Evolutionary conservation across 1,284 basidiomycete genomes (phyloP).

Genomic region (Ustilago crameri): DNA sequence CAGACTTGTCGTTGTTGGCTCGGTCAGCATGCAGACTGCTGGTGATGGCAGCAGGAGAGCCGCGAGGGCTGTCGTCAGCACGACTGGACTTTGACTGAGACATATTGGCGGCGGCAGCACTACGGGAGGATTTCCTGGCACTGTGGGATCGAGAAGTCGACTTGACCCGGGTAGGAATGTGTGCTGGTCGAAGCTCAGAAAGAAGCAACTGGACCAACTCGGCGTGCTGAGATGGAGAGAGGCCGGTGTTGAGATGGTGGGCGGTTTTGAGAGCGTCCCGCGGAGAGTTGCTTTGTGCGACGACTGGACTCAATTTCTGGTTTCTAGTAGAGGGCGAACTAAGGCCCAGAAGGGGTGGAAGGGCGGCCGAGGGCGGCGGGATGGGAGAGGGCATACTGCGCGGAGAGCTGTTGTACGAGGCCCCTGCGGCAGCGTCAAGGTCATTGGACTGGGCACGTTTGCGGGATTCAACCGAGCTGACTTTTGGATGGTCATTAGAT

Average conservation of each 20-base stretch:
- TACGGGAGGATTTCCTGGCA: background rate
- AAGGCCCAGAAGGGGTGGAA: slow-evolving; percentile 23
- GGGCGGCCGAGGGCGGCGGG: slow-evolving; percentile 29
- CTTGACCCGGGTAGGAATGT: background rate
- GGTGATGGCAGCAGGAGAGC: slow-evolving; percentile 2
- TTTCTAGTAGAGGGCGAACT: slow-evolving; percentile 2
- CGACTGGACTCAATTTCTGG: slow-evolving; percentile 3
- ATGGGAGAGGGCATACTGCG: slow-evolving; percentile 29
- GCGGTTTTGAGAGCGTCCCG: slow-evolving; percentile 15
- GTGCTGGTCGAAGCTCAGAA: slow-evolving; percentile 19
- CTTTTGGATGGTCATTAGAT: slow-evolving; percentile 17
- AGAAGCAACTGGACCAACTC: slow-evolving; percentile 25
- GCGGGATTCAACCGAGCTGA: slow-evolving; percentile 9
- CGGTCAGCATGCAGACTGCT: background rate
- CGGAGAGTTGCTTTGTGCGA: slow-evolving; percentile 10
- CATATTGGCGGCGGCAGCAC: background rate
- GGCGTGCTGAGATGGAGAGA: slow-evolving; percentile 16
- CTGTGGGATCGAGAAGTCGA: slow-evolving; percentile 1
- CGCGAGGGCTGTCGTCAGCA: background rate
- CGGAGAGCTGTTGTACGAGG: slow-evolving; percentile 1
- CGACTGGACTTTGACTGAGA: background rate
- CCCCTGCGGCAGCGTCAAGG: background rate
- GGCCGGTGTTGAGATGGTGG: slow-evolving; percentile 11
- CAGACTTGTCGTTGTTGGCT: slow-evolving; percentile 6
- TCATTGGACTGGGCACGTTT: slow-evolving; percentile 6